Evolutionary conservation across 148 eudicot genomes (phyloP).

Genomic region (Euryodendron excelsum): DNA sequence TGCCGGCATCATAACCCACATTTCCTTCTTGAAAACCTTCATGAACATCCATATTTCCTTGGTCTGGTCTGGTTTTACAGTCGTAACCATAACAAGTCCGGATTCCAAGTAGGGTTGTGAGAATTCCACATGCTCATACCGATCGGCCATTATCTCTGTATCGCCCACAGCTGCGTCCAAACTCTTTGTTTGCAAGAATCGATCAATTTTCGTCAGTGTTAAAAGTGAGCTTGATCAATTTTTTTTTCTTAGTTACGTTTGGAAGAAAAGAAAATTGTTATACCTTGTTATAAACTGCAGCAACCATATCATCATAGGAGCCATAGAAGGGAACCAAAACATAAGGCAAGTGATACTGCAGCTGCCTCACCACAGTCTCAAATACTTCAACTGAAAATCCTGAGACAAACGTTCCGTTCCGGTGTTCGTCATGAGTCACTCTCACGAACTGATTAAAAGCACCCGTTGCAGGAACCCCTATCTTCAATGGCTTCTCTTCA

Average conservation of each 20-base stretch:
- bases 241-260: background rate
- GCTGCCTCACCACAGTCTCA: conserved; percentile 29
- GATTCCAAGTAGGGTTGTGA: no score
- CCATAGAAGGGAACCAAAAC: conserved; percentile 38
- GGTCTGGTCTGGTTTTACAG: no score
- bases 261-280: background rate
- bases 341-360: conserved; percentile 31
- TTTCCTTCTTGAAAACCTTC: conserved; percentile 26
- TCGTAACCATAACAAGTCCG: no score
- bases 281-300: conserved; percentile 32
- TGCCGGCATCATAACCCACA: conserved; percentile 40
- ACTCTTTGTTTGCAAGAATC: no score
- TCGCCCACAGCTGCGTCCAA: no score
- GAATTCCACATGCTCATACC: no score
- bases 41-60: conserved; percentile 31
- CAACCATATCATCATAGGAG: conserved; percentile 32
- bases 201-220: no score
- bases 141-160: no score
- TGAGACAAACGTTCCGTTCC: conserved; percentile 23
- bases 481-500: conserved; percentile 28
- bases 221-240: no score
- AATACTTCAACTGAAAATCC: conserved; percentile 49
- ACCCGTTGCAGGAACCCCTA: conserved; percentile 41
- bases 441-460: conserved; percentile 45
- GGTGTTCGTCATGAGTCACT: conserved; percentile 21